These are phyloP conservation scores for Penicillium ochrochloron DNA, from an alignment of 495 filamentous ascomycete genomes.

Conservation along the genomic window DNA sequence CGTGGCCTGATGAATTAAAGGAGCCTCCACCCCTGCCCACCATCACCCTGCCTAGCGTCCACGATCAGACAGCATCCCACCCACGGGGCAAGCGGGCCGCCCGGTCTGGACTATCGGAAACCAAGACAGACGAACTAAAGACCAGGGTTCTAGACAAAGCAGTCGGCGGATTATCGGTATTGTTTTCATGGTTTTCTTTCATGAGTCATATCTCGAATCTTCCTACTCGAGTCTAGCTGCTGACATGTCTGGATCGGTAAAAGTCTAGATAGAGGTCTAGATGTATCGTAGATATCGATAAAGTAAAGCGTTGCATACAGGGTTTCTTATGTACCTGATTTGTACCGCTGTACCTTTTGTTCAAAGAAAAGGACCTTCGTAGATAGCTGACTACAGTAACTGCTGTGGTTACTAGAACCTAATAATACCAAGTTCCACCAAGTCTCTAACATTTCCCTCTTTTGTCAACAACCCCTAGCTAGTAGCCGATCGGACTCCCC, in stretches of 20 bases:
- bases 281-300: neutral
- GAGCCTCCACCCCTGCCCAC: neutral
- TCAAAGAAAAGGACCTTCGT: neutral
- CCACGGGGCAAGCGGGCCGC: neutral
- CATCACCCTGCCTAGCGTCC: neutral
- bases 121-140: neutral
- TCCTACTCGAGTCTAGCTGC: neutral
- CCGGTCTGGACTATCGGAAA: conserved; percentile 14
- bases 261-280: neutral
- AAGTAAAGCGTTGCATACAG: neutral
- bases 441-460: neutral
- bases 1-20: conserved; percentile 1
- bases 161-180: neutral
- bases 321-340: neutral
- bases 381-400: too few species aligned
- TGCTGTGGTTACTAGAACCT: too few species aligned
- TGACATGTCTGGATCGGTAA: neutral
- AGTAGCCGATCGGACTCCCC: neutral
- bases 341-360: neutral
- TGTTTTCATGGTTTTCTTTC: neutral
- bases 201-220: conserved; percentile 10
- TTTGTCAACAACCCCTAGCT: neutral
- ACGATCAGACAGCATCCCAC: conserved; percentile 10
- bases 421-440: neutral
- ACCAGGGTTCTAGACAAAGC: conserved; percentile 6